phyloP scores from a whole-genome alignment of 495 filamentous ascomycete genomes.

The Neurospora terricola region DNA sequence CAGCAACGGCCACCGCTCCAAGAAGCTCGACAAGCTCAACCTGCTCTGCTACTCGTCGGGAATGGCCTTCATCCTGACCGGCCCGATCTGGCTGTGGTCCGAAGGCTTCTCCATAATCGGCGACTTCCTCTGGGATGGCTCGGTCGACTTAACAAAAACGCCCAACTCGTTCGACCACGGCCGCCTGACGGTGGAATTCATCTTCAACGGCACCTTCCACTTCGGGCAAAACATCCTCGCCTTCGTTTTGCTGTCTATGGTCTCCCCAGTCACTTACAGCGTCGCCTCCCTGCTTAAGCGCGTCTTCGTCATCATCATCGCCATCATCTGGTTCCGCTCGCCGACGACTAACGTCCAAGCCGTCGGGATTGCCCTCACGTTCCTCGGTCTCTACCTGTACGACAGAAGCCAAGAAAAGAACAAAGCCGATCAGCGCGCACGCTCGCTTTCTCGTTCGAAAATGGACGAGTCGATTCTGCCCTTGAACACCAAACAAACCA shows the following conservation, averaged over 20 bases:
- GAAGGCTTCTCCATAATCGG: conserved; percentile 70
- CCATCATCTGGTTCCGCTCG: conserved; percentile 93
- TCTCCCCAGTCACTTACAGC: conserved; percentile 93
- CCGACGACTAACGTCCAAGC: conserved; percentile 74
- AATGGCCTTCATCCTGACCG: conserved; percentile 78
- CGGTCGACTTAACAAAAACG: conserved; percentile 47
- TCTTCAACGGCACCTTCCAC: conserved; percentile 96
- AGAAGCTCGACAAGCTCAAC: conserved; percentile 94
- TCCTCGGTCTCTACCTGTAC: conserved; percentile 90
- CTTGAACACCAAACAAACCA: conserved; percentile 34
- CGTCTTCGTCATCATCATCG: conserved; percentile 91
- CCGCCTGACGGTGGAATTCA: conserved; percentile 66
- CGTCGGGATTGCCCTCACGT: conserved; percentile 77
- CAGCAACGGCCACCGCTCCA: conserved; percentile 40
- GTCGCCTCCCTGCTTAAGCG: conserved; percentile 93
- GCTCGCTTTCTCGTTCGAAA: conserved; percentile 28
- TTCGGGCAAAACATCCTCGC: conserved; percentile 95
- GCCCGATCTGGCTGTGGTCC: conserved; percentile 88
- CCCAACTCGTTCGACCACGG: conserved; percentile 70
- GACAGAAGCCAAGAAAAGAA: conserved; percentile 82
- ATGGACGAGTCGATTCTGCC: conserved; percentile 57
- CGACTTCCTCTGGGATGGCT: conserved; percentile 62
- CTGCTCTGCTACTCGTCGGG: conserved; percentile 92
- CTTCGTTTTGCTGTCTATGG: conserved; percentile 71
- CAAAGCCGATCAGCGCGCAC: conserved; percentile 65